These are phyloP conservation scores for Chlamydomonas asymmetrica DNA, from an alignment of 139 green algal species.

Conservation along the genomic window DNA sequence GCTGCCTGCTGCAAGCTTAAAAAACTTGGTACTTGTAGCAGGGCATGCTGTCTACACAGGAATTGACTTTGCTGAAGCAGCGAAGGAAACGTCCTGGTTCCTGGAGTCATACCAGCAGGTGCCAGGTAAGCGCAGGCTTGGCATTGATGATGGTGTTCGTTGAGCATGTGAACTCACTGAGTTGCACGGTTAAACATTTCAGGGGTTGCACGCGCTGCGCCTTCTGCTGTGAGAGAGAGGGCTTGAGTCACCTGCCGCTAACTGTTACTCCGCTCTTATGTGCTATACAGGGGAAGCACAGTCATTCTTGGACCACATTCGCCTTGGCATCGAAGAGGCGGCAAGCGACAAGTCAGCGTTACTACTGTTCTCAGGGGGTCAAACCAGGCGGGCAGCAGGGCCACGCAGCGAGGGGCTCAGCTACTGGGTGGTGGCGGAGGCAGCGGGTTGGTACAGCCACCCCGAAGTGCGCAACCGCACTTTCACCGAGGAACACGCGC, in stretches of 20 bases:
- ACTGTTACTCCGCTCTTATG: too few relatives aligned
- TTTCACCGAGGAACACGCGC: constrained; percentile 78
- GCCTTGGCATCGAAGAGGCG: constrained; percentile 72
- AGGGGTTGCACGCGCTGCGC: too few relatives aligned
- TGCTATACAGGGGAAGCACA: constrained; percentile 70
- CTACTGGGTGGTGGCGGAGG: constrained; percentile 83
- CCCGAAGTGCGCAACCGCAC: constrained; percentile 43
- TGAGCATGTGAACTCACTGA: too few relatives aligned
- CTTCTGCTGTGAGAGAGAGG: too few relatives aligned
- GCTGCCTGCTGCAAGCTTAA: constrained; percentile 26
- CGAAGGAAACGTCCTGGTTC: constrained; percentile 65
- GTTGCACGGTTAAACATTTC: too few relatives aligned
- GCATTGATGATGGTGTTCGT: too few relatives aligned
- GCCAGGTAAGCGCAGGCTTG: constrained; percentile 2
- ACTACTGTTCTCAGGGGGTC: constrained; percentile 79
- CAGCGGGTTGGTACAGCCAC: constrained; percentile 65
- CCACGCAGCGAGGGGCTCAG: constrained; percentile 73
- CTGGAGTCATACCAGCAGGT: constrained; percentile 81
- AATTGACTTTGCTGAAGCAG: constrained; percentile 50
- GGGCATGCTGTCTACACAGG: constrained; percentile 83
- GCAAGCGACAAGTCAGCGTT: constrained; percentile 62
- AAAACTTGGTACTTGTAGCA: constrained; percentile 72
- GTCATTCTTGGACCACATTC: constrained; percentile 87
- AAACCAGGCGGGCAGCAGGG: constrained; percentile 68
- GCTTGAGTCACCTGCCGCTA: too few relatives aligned